These are phyloP conservation scores for Nepenthes mirabilis DNA, from an alignment of 148 eudicot genomes.

Conservation along the genomic window DNA sequence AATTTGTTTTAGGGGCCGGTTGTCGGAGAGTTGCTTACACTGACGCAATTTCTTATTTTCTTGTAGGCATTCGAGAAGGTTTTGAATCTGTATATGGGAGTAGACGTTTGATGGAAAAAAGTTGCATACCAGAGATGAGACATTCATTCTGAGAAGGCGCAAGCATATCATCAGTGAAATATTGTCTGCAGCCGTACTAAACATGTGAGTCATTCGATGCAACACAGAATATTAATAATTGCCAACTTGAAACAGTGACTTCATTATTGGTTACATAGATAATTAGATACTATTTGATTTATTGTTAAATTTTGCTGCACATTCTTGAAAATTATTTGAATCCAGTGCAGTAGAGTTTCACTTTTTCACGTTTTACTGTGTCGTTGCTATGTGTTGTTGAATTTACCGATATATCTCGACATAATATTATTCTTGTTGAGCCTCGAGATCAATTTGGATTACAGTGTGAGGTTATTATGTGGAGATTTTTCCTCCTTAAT, in stretches of 20 bases:
- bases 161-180: constrained; percentile 16
- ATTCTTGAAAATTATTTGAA: background rate
- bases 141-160: constrained; percentile 9
- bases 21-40: too few species aligned
- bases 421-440: too few species aligned
- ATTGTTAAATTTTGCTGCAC: background rate
- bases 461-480: too few species aligned
- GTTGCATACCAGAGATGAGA: constrained; percentile 18
- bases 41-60: constrained; percentile 1
- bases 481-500: too few species aligned
- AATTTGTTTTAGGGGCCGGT: too few species aligned
- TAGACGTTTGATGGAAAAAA: constrained; percentile 22
- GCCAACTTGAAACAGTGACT: constrained; percentile 8
- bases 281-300: constrained; percentile 17
- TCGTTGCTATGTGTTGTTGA: too few species aligned
- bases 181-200: constrained; percentile 11
- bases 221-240: constrained; percentile 19
- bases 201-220: constrained; percentile 34
- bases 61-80: constrained; percentile 74
- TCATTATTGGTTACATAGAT: constrained; percentile 4
- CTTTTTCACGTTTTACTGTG: background rate
- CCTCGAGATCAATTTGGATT: too few species aligned
- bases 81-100: constrained; percentile 55
- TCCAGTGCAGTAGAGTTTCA: background rate
- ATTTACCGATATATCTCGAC: too few species aligned